Conservation (phyloP, 108 stramenopile genomes). For the Ochromonas danica region DNA sequence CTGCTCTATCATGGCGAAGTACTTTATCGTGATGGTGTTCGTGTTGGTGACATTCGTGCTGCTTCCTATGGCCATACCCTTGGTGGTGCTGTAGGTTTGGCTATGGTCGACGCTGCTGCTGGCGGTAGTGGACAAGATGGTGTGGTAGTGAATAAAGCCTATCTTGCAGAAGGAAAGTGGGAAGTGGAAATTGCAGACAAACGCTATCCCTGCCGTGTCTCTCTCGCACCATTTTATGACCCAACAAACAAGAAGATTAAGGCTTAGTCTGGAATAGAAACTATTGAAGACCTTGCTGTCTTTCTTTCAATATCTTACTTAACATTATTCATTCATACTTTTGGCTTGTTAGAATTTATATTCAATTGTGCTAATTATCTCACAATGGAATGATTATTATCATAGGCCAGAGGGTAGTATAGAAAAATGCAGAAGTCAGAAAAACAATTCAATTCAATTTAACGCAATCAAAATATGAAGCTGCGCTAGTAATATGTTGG, state of each 20-base stretch:
- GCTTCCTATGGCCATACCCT: constrained; percentile 68
- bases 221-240: constrained; percentile 64
- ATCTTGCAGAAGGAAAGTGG: constrained; percentile 56
- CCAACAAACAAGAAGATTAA: constrained; percentile 58
- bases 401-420: too few species aligned
- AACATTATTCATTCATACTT: too few species aligned
- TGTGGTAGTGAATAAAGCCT: constrained; percentile 52
- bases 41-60: constrained; percentile 63
- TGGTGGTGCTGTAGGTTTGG: constrained; percentile 66
- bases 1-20: constrained; percentile 69
- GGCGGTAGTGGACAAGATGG: not conserved
- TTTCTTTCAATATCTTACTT: too few species aligned
- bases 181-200: constrained; percentile 59
- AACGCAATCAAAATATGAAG: too few species aligned
- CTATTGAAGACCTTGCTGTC: too few species aligned
- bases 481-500: too few species aligned
- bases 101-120: constrained; percentile 54
- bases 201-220: constrained; percentile 55
- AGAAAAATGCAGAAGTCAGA: too few species aligned
- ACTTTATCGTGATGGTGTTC: constrained; percentile 63
- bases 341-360: too few species aligned
- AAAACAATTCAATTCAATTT: too few species aligned
- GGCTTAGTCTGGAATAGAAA: constrained; percentile 10
- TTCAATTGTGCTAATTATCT: too few species aligned
- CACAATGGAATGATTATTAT: too few species aligned